phyloP scores from a whole-genome alignment of 176 grass and related monocot species.

The Luzula sylvatica region DNA sequence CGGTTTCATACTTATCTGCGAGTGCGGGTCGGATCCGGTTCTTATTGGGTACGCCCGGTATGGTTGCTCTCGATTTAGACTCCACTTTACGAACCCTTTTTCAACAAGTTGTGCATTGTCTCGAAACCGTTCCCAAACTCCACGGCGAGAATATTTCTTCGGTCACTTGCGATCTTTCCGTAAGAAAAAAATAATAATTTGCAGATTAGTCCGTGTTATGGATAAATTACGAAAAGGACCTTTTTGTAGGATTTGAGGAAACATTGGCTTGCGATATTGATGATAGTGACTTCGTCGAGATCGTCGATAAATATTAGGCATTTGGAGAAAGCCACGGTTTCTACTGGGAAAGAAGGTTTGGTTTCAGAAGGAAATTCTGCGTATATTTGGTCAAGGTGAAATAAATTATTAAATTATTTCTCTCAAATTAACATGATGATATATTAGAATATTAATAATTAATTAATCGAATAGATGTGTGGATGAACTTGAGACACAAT shows the following conservation, averaged over 20 bases:
- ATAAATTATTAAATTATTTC: slow-evolving; percentile 17
- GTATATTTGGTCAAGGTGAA: slow-evolving; percentile 99
- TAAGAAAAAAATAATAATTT: slow-evolving; percentile 18
- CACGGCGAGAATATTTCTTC: slow-evolving; percentile 70
- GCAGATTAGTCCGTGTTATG: not conserved
- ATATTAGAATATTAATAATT: slow-evolving; percentile 12
- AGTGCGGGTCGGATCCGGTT: slow-evolving; percentile 86
- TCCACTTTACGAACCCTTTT: slow-evolving; percentile 73
- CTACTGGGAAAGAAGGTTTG: slow-evolving; percentile 87
- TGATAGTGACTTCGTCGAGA: slow-evolving; percentile 96
- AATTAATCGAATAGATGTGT: slow-evolving; percentile 53
- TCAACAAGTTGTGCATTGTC: slow-evolving; percentile 82
- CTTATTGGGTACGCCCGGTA: slow-evolving; percentile 95
- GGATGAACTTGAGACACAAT: slow-evolving; percentile 93
- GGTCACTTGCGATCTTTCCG: slow-evolving; percentile 62
- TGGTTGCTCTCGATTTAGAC: slow-evolving; percentile 97
- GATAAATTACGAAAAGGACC: too few species aligned
- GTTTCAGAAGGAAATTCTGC: slow-evolving; percentile 97
- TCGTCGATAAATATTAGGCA: slow-evolving; percentile 95
- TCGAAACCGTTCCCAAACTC: slow-evolving; percentile 84
- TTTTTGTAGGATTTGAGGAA: slow-evolving; percentile 75
- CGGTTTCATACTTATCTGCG: slow-evolving; percentile 87
- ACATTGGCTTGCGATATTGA: slow-evolving; percentile 92
- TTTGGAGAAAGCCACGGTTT: slow-evolving; percentile 91
- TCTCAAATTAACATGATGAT: slow-evolving; percentile 7